Evolutionary conservation across 441 rosid species (phyloP).

Genomic region (Gossypium davidsonii): DNA sequence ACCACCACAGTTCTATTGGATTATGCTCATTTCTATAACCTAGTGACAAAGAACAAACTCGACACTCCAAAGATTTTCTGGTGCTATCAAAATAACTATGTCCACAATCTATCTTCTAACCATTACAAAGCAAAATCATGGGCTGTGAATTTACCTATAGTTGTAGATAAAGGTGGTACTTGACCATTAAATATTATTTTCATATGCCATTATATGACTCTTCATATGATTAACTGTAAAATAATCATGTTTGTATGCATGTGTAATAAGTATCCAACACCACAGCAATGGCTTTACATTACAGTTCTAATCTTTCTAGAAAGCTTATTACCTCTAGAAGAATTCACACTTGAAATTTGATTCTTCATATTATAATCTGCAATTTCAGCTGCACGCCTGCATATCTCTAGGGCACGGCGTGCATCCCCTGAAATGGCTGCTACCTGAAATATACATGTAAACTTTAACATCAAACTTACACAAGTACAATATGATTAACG

Average conservation of each 20-base stretch:
- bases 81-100: neutral
- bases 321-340: constrained; percentile 34
- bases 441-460: constrained; percentile 34
- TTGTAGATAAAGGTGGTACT: too few relatives aligned
- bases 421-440: constrained; percentile 99
- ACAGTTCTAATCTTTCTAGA: neutral
- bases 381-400: constrained; percentile 94
- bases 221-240: neutral
- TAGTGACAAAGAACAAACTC: neutral
- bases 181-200: neutral
- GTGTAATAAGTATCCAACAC: neutral
- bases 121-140: neutral
- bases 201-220: neutral
- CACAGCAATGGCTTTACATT: neutral
- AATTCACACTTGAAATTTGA: constrained; percentile 13
- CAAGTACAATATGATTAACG: neutral
- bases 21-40: neutral
- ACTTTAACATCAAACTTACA: constrained; percentile 14
- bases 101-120: neutral
- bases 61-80: neutral
- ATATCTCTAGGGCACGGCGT: constrained; percentile 91
- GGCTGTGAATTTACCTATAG: too few relatives aligned
- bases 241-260: neutral
- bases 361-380: constrained; percentile 63
- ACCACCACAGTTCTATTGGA: neutral